These are phyloP conservation scores for Eucalyptus cloeziana DNA, from an alignment of 345 rosid genomes.

Conservation along the genomic window DNA sequence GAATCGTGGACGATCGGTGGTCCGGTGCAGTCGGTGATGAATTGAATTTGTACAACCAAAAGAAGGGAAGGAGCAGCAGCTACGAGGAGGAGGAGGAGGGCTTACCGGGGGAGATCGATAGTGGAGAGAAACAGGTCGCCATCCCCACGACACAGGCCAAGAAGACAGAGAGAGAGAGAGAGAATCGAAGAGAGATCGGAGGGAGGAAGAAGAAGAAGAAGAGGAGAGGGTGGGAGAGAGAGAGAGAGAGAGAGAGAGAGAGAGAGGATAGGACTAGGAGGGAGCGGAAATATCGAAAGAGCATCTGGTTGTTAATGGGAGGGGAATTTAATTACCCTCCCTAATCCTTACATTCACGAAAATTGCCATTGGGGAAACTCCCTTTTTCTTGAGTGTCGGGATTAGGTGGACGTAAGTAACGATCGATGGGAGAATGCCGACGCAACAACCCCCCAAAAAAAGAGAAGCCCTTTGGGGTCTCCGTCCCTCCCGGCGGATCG, in stretches of 20 bases:
- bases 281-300: not conserved
- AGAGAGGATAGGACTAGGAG: not conserved
- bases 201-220: not conserved
- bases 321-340: not conserved
- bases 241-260: no score
- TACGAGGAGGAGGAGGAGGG: not conserved
- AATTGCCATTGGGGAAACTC: not conserved
- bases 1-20: not conserved
- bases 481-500: not conserved
- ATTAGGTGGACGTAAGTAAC: not conserved
- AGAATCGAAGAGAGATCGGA: not conserved
- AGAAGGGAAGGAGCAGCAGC: not conserved
- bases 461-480: not conserved
- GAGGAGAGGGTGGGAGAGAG: fast-evolving
- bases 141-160: not conserved
- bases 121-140: not conserved
- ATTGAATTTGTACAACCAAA: not conserved
- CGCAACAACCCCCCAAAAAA: not conserved
- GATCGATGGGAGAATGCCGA: no score
- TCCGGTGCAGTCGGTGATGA: not conserved
- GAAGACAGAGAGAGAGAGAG: not conserved
- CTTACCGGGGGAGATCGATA: not conserved
- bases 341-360: not conserved
- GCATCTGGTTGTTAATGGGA: not conserved
- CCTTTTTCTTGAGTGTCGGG: no score